phyloP scores from a whole-genome alignment of 257 asterid species.

The Salvia miltiorrhiza region DNA sequence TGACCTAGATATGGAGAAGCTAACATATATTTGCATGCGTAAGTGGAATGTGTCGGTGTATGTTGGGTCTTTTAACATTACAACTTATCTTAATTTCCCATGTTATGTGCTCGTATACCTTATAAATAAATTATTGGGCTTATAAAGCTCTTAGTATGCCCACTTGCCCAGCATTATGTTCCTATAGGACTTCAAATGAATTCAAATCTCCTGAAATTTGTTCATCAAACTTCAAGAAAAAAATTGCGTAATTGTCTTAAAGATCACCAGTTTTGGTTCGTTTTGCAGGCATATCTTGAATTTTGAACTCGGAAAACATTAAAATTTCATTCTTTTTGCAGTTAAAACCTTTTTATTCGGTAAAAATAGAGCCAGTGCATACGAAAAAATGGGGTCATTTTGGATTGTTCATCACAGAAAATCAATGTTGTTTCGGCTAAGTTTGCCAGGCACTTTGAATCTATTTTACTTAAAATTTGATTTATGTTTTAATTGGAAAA shows the following conservation, averaged over 20 bases:
- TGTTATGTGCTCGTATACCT: background rate
- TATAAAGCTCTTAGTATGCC: background rate
- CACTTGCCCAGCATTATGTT: background rate
- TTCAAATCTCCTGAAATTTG: background rate
- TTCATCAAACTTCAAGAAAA: background rate
- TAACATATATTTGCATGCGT: background rate
- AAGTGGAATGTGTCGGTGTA: background rate
- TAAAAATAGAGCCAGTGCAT: background rate
- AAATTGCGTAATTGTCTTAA: background rate
- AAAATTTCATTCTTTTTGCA: background rate
- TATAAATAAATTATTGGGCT: background rate
- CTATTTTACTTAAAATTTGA: no score
- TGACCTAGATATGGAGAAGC: constrained; percentile 7
- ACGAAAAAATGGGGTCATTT: background rate
- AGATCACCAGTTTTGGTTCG: background rate
- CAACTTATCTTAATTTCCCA: background rate
- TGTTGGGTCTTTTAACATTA: background rate
- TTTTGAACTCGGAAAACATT: background rate
- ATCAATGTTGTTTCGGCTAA: background rate
- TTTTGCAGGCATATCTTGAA: background rate
- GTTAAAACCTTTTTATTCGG: background rate
- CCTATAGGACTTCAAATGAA: background rate
- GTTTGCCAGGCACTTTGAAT: no score
- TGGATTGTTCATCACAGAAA: no score
- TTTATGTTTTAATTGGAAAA: no score